Percentiles rank a stretch among this genome's conserved stretches.
Conservation (phyloP, 306 rosid genomes). For the Glycine tomentella region DNA sequence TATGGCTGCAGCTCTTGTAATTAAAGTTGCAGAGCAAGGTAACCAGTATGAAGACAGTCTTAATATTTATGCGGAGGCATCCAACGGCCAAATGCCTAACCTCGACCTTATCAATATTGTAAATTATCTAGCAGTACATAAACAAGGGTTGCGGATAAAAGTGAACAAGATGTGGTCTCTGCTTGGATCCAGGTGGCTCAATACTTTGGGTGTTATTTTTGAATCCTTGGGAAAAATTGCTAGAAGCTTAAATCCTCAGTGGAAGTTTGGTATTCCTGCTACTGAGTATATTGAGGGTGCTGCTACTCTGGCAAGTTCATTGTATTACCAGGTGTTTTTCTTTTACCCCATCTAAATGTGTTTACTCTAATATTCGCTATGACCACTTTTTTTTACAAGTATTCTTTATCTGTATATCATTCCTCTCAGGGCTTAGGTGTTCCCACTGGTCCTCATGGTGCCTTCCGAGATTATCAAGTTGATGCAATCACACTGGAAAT, state of each 20-base stretch:
- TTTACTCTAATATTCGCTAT: neutral
- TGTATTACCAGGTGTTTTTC: constrained; percentile 81
- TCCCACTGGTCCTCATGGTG: constrained; percentile 97
- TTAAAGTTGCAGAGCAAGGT: constrained; percentile 73
- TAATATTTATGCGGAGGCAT: constrained; percentile 83
- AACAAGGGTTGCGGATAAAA: constrained; percentile 80
- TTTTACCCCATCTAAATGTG: constrained; percentile 32
- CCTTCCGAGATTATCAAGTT: constrained; percentile 96
- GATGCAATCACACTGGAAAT: constrained; percentile 93
- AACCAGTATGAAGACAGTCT: constrained; percentile 76
- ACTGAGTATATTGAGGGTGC: constrained; percentile 84
- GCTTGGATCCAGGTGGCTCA: constrained; percentile 70
- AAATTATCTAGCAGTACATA: constrained; percentile 82
- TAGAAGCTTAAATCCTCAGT: constrained; percentile 70
- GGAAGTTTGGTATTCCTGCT: constrained; percentile 93
- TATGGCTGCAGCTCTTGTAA: constrained; percentile 92
- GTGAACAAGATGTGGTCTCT: constrained; percentile 78
- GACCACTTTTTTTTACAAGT: neutral
- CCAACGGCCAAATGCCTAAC: constrained; percentile 98
- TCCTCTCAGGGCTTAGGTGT: constrained; percentile 83
- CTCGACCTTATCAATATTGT: constrained; percentile 94
- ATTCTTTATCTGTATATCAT: constrained; percentile 35
- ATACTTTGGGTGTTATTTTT: constrained; percentile 72
- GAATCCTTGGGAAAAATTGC: constrained; percentile 72
- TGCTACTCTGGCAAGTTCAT: constrained; percentile 92